Evolutionary conservation across 139 green algal species (phyloP).

Genomic region (Ettlia oleoabundans): DNA sequence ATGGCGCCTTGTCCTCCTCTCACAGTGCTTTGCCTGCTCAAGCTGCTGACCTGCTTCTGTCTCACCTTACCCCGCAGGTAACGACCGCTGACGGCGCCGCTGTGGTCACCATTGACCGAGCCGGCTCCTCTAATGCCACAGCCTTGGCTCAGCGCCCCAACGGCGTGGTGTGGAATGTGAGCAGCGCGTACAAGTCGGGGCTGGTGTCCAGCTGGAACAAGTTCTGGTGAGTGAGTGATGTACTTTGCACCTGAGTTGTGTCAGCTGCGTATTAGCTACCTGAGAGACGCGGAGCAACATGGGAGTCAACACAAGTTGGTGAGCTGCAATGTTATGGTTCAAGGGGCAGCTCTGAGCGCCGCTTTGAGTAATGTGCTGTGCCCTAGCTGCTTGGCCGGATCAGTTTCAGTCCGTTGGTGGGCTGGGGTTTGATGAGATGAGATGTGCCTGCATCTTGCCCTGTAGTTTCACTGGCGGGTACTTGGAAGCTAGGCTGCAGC

Average conservation of each 20-base stretch:
- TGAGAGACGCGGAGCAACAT: too few species aligned
- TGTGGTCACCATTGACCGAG: slow-evolving; percentile 44
- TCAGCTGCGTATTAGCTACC: not conserved
- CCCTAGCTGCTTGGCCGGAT: not conserved
- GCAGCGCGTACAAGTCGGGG: slow-evolving; percentile 41
- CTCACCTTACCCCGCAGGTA: slow-evolving; percentile 11
- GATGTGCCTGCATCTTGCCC: not conserved
- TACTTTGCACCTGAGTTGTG: too few species aligned
- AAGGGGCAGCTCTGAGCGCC: not conserved
- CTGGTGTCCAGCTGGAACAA: slow-evolving; percentile 68
- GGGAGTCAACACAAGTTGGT: too few species aligned
- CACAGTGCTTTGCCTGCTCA: not conserved
- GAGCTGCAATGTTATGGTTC: too few species aligned
- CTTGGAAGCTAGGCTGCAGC: slow-evolving; percentile 53
- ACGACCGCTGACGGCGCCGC: slow-evolving; percentile 14
- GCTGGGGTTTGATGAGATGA: too few species aligned
- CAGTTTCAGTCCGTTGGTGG: not conserved
- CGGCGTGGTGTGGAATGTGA: slow-evolving; percentile 27
- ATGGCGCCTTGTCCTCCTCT: not conserved
- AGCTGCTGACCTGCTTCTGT: too few species aligned
- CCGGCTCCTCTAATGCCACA: not conserved
- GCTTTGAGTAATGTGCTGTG: too few species aligned
- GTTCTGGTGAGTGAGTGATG: slow-evolving; percentile 53
- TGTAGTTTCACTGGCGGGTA: slow-evolving; percentile 50
- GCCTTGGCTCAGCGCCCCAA: slow-evolving; percentile 20